Evolutionary conservation across 805 yeast genomes (phyloP), one percentile per base, ranked within the genome.

Genomic region (Starmerella sp.): DNA sequence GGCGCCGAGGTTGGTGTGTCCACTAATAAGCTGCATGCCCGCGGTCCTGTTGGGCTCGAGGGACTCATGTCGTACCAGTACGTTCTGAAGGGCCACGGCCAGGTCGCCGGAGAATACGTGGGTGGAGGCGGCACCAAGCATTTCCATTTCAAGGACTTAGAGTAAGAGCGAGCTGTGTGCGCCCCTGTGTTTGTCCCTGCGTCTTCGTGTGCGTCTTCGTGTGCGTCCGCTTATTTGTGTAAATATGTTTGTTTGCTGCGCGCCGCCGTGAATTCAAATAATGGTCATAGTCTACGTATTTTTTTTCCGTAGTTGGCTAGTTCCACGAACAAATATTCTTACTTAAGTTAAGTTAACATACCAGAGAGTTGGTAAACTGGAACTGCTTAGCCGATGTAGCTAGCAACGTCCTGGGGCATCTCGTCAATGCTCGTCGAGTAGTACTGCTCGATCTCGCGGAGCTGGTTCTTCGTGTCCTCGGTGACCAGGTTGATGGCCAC

Each of bases 1-100:
- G 99, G 99, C 52, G 84, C 99, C 6, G 99, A 93, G 70, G 98
- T 93, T 15, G 99, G 99, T 37, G 91, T 93, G 57, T 84, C 95
- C 49, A 93, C 98, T 46, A 90, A 91, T 67, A 93, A 93, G 69
- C 88, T 93, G 59, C 99, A 93, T 68, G 96, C 98, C 9, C 79
- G 99, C 65, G 99, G 99, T 2, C 99, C 98, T 14, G 97, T 93
- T 36, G 99, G 99, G 2, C 76, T 93, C 35, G 99, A 93, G 67
- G 99, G 99, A 1, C 76, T 93, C 61, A 95, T 91, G 67, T 86
- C 95, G 63, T 93, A 93, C 70, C 97, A 93, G 71, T 93, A 93
- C 68, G 93, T 88, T 67, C 72, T 93, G 58, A 79, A 85, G 70
- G 99, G 99, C 44, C 75, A 80, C 62, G 99, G 99, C 5, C 98